Base-by-base conservation (phyloP, 805 yeast genomes). In the Pichia ethanolica region DNA sequence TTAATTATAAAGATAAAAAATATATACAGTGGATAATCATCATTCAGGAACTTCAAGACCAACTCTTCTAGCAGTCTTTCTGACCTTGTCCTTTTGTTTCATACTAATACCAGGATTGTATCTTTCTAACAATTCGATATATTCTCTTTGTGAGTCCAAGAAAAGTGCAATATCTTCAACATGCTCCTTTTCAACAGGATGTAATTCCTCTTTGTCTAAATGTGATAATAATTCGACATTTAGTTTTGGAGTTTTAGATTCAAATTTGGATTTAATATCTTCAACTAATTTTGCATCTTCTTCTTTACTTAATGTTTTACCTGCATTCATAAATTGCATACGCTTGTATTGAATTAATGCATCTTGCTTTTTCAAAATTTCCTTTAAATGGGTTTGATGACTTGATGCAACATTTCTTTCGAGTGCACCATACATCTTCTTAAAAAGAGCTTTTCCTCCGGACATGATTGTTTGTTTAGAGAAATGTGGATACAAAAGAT, bases 101-200 rank as follows among this genome's bases (percentile, higher is more conserved):
- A 85, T 78, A 28, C 79, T 79, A 53, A 84, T 71, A 3, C 96
- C 93, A 4, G 95, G 91, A 59, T 90, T 88, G 66, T 91, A 93
- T 56, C 95, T 75, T 56, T 86, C 93, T 41, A 90, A 71, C 44
- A 91, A 72, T 55, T 83, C 90, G 52, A 79, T 81, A 67, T 89
- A 91, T 11, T 73, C 79, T 55, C 93, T 73, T 65, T 91, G 97
- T 53, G 83, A 79, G 46, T 73, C 71, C 47, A 91, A 68, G 61
- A 79, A 91, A 9, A 73, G 69, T 5, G 78, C 69, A 12, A 86
- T 74, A 59, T 86, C 89, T n/a, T 63, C 56, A 43, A 83, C 66
- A 58, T 82, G 81, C 35, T 66, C 57, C 48, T 53, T 53, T 39
- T 61, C 63, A 11, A 57, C 54, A 10, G 55, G 49, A 28, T 54